Conservation (phyloP, 495 filamentous ascomycete species). For the Podospora comata region DNA sequence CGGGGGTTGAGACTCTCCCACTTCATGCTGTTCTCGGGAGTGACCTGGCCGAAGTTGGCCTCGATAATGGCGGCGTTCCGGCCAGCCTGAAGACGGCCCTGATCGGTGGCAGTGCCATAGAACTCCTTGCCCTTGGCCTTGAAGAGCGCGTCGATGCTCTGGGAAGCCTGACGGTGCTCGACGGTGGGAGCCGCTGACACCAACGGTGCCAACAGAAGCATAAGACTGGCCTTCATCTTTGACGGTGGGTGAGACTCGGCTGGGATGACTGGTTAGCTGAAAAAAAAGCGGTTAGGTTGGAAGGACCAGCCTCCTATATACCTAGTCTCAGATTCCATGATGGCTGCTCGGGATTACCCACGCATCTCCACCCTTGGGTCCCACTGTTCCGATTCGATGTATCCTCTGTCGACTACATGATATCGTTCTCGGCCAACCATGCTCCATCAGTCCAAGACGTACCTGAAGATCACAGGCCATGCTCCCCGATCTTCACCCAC, state of each 20-base stretch:
- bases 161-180: conserved; percentile 38
- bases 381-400: not conserved
- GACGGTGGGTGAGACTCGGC: conserved; percentile 8
- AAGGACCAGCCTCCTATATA: not conserved
- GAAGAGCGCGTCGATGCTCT: conserved; percentile 53
- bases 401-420: not conserved
- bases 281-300: not conserved
- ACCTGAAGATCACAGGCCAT: conserved; percentile 10
- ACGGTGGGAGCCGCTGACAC: conserved; percentile 36
- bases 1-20: conserved; percentile 53
- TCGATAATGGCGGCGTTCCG: conserved; percentile 55
- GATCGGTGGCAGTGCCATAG: conserved; percentile 56
- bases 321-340: not conserved
- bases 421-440: not conserved
- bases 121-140: conserved; percentile 61
- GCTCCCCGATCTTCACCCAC: not conserved
- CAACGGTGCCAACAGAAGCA: conserved; percentile 37
- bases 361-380: not conserved
- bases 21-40: conserved; percentile 68
- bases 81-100: conserved; percentile 48
- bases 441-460: not conserved
- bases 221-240: conserved; percentile 44
- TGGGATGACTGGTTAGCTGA: not conserved
- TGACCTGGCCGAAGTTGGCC: conserved; percentile 60
- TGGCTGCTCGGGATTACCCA: not conserved